Conservation (phyloP, 257 asterid genomes). For the Euphrasia confusa region DNA sequence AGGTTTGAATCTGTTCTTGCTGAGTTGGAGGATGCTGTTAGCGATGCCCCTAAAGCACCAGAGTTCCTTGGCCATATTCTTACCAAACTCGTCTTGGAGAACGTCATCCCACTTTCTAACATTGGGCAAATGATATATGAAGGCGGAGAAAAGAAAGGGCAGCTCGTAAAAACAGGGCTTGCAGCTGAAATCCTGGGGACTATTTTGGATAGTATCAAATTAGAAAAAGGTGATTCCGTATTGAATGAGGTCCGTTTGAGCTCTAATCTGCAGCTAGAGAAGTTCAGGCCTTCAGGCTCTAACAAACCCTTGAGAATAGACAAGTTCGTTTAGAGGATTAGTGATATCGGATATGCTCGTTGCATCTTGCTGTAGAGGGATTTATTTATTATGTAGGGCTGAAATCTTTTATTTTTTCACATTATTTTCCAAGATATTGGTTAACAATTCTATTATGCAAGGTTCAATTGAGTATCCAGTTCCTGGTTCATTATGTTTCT, state of each 20-base stretch:
- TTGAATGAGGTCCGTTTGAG: slow-evolving; percentile 42
- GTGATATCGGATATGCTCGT: slow-evolving; percentile 24
- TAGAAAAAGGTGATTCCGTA: slow-evolving; percentile 55
- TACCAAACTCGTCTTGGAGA: slow-evolving; percentile 39
- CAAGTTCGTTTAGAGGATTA: slow-evolving; percentile 35
- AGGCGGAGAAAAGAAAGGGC: slow-evolving; percentile 58
- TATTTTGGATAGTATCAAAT: slow-evolving; percentile 39
- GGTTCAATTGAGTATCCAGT: slow-evolving; percentile 25
- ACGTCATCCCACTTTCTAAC: slow-evolving; percentile 40
- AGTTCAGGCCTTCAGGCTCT: slow-evolving; percentile 43
- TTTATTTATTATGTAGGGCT: slow-evolving; percentile 5
- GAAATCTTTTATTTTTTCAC: slow-evolving; percentile 7
- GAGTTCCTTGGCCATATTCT: slow-evolving; percentile 51
- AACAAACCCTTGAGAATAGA: slow-evolving; percentile 37
- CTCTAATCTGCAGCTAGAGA: slow-evolving; percentile 41
- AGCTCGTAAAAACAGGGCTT: slow-evolving; percentile 51
- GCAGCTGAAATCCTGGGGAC: slow-evolving; percentile 57
- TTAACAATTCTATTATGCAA: slow-evolving; percentile 14
- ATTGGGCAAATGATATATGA: slow-evolving; percentile 41
- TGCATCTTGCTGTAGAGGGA: slow-evolving; percentile 21
- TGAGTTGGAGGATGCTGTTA: slow-evolving; percentile 59
- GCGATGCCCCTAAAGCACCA: slow-evolving; percentile 69
- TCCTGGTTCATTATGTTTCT: not conserved
- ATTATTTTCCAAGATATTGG: slow-evolving; percentile 8
- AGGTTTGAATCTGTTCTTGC: slow-evolving; percentile 61